Conservation (phyloP, 1,284 basidiomycete genomes). For the Trametes polyzona region DNA sequence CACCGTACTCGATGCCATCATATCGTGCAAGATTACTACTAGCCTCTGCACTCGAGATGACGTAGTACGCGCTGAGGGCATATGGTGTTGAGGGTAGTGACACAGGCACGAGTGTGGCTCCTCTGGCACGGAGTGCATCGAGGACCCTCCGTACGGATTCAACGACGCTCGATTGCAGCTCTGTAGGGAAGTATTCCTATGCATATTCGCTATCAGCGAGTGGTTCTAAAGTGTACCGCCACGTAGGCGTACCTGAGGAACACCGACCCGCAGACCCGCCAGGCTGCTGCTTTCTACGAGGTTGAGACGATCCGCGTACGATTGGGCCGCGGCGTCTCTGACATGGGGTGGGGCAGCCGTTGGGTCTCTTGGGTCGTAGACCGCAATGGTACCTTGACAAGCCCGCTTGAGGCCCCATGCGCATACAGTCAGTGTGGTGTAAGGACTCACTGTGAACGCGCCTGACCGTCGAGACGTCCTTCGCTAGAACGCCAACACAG, state of each 20-base stretch:
- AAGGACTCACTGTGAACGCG: conserved; percentile 64
- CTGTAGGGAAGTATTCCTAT: conserved; percentile 83
- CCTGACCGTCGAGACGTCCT: conserved; percentile 52
- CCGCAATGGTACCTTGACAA: conserved; percentile 60
- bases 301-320: conserved; percentile 15
- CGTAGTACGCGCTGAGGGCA: conserved; percentile 93
- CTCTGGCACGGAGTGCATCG: conserved; percentile 53
- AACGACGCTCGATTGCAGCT: conserved; percentile 59
- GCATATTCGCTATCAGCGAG: neutral
- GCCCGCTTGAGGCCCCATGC: no score
- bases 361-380: conserved; percentile 78
- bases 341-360: conserved; percentile 62
- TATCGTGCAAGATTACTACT: conserved; percentile 92
- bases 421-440: neutral
- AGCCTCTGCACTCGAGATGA: conserved; percentile 93
- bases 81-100: conserved; percentile 79
- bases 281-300: conserved; percentile 30
- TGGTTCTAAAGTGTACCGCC: neutral
- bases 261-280: conserved; percentile 58
- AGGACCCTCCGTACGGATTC: conserved; percentile 54
- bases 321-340: conserved; percentile 39
- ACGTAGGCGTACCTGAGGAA: conserved; percentile 45
- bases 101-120: conserved; percentile 76
- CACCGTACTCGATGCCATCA: conserved; percentile 82
- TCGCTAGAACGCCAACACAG: conserved; percentile 86